Evolutionary conservation across 1,284 basidiomycete genomes (phyloP), one percentile per base, ranked within the genome.

Genomic region (Ustilago curta): DNA sequence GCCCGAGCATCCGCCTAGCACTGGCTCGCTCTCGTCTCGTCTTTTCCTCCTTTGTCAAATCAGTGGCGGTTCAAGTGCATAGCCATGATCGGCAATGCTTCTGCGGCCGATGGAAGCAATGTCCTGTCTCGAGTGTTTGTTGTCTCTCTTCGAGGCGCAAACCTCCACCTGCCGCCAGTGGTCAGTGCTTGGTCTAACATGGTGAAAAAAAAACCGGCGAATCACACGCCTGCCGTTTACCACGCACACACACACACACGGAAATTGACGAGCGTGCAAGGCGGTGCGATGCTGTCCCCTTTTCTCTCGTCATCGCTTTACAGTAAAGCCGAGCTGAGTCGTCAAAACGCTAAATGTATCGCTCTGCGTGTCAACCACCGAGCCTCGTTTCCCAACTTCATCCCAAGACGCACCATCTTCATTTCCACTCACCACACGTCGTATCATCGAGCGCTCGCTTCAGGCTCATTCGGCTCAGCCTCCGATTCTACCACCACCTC

Each of bases 1-100:
- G 52, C 16, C 52, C 52, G 52, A 53, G 42, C 39, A 53, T 27
- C 52, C 52, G 52, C 40, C 31, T 18, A 35, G 35, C 35, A 37
- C 12, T 37, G 14, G 9, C 35, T 16, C 35, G 9, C 35, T 37
- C 39, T 8, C 16, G n/a, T 31, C 19, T 23, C 21, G 23, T 27
- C 25, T 7, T 23, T 21, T 27, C 23, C 4, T 45, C 5, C 44
- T n/a, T n/a, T 29, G 4, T 31, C 47, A n/a, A 19, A 42, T 31
- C 9, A 19, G 47, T 48, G 19, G 29, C 29, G n/a, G 16, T 8
- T 19, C 8, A n/a, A 19, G 18, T 48, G 18, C 29, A 48, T 48
- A 31, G 47, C 47, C 47, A 48, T 19, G 47, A 31, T 48, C 47
- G 47, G 27, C 47, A 48, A 48, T 48, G 47, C 47, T 48, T 29